Base-by-base conservation (phyloP, 2,329 filamentous ascomycete species). In the Microthyrium microscopicum region DNA sequence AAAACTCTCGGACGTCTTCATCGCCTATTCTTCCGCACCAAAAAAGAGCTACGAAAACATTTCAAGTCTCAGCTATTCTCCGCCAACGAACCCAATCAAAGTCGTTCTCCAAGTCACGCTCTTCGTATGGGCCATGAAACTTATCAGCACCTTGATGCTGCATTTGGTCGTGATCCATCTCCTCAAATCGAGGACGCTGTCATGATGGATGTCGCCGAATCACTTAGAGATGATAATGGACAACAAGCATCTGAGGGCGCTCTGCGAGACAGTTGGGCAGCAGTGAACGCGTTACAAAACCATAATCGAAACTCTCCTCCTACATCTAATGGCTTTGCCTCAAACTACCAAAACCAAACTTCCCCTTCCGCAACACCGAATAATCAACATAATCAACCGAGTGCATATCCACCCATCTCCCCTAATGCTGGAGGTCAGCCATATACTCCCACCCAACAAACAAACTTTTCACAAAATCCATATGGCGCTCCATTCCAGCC, bases 111-210 rank as follows among this genome's bases (percentile, higher is more conserved):
- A 3, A 46, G 59, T 30, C 57, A 57, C 2, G 58, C 55, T 5
- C 39, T 40, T 3, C 62, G 66, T 11, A 69, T 66, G 21, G 69
- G 64, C 1, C 49, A 70, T 3, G 66, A 69, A 39, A 66, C 71
- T 42, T 73, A 66, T 50, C 62, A 60, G 39, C 49, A 57, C 7
- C 48, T 57, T 9, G 54, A 57, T 38, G 45, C 46, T 13, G 46
- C 44, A 0, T 37, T 57, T 13, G 47, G 45, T 17, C 51, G 56
- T 15, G 53, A 56, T 35, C 48, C 49, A 18, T 46, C 45, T 20
- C 41, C 53, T 7, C 50, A 53, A 20, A 48, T 53, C 34, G 46
- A 51, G 15, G 53, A 56, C 35, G 28, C 51, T 4, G 53, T 56
- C 32, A 54, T 55, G 50, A 40, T 39, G 6, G 53, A 55, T 29